Base-by-base conservation (phyloP, 495 filamentous ascomycete genomes). In the Hypoxylon subgilvum region DNA sequence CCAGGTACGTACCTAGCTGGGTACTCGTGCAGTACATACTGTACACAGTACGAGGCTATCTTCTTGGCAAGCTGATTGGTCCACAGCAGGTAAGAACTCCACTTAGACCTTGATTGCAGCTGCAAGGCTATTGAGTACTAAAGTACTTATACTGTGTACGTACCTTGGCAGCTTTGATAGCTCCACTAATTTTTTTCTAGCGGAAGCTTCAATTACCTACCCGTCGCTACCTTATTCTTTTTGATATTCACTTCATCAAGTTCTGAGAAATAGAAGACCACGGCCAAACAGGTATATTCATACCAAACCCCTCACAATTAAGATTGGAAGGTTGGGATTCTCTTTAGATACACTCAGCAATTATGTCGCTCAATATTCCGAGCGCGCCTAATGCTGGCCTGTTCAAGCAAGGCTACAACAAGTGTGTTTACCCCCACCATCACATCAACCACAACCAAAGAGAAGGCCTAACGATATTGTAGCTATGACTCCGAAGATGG, bases 401-500 rank as follows among this genome's bases (percentile, higher is more conserved):
- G 17, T 99, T 99, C 84, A 97, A 97, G 77, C 80, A 86, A 71
- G 94, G 94, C 61, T 99, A 99, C 74, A 90, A 96, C 72, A 95
- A 86, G 94, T 97, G 84, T 69, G 83, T 70, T 32, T 52, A 44
- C 62, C 60, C 59, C 54, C 67, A 54, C 57, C 58, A 55, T 67
- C n/a, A 38, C 58, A 55, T 67, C n/a, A 38, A 35, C 17, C 16
- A 6, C 31, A 17, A 36, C 48, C 19, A 13, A 18, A 46, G 13
- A 41, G 21, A 48, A 31, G 18, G 25, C 16, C 57, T 67, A 43
- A 69, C 47, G 4, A 27, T 51, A 7, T 12, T 59, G 57, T 58
- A 97, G 95, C 80, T 95, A 97, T 75, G 91, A 97, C 65, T 84
- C 92, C 53, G 95, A 99, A 86, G 95, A 99, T 88, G 95, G 94